Conservation (phyloP, 257 asterid genomes). For the Gardenia jasminoides region DNA sequence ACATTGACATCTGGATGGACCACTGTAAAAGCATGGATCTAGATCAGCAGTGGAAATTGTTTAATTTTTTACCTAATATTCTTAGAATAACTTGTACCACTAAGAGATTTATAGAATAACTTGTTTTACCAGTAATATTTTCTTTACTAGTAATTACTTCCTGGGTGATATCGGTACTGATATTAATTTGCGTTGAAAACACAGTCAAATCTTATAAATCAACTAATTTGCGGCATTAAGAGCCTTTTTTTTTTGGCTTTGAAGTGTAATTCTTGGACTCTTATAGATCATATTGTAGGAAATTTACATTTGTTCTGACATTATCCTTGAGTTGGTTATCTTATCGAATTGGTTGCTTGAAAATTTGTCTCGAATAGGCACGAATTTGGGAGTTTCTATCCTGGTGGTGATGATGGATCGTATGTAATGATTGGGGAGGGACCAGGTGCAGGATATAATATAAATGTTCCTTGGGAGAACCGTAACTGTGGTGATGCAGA, state of each 20-base stretch:
- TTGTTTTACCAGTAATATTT: background rate
- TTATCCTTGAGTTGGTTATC: background rate
- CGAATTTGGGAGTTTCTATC: constrained; percentile 77
- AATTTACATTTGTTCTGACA: background rate
- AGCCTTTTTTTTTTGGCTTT: background rate
- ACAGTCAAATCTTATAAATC: background rate
- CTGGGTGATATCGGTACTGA: background rate
- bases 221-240: background rate
- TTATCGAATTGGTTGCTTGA: constrained; percentile 3
- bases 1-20: background rate
- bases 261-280: background rate
- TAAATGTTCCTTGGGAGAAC: constrained; percentile 94
- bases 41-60: background rate
- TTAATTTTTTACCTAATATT: too few species aligned
- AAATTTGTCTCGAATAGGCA: constrained; percentile 44
- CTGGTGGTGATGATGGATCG: constrained; percentile 74
- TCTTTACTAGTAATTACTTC: background rate
- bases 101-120: background rate
- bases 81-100: background rate
- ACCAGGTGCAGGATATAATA: constrained; percentile 82
- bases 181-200: background rate
- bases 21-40: background rate
- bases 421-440: constrained; percentile 81
- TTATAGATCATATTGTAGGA: constrained; percentile 4
- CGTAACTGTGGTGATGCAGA: constrained; percentile 87